Base-by-base conservation (phyloP, 1,139 yeast species). In the Saccharomyces hybrid region DNA sequence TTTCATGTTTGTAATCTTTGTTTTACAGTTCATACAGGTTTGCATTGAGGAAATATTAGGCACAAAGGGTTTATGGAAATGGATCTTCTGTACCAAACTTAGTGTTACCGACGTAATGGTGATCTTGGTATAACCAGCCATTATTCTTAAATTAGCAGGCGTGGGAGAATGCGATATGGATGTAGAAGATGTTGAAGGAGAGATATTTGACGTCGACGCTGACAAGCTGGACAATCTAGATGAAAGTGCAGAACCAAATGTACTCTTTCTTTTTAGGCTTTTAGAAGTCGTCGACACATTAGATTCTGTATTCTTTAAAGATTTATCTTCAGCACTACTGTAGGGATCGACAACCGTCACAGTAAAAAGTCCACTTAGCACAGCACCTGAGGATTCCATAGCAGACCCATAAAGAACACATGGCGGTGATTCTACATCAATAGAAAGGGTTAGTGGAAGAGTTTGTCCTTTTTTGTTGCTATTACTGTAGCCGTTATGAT, bases 341-440 rank as follows among this genome's bases (percentile, higher is more conserved):
- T 58, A 57, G 6, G 68, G 68, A 52, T 63, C 61, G 44, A 58
- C 63, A 1, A 65, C 55, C 25, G 53, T 62, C 48, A 65, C 47
- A 27, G 59, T 62, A n/a, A 85, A 74, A 16, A 88, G 74, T 0
- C 99, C 99, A 25, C 91, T 83, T 31, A 95, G 73, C 41, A 93
- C 77, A 1, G 96, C 87, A 0, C 99, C 99, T 0, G 95, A 78
- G 1, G 95, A 84, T 57, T 88, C 95, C 6, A 73, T 70, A 3
- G 93, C 87, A 2, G 78, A 73, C 0, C 99, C 99, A 66, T 86
- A 91, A 55, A 93, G 72, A 41, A 89, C 82, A 41, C 91, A 76
- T 0, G 99, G 99, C 0, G 99, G 98, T 0, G 95, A 85, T 68
- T 93, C 99, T 30, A 93, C 75, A 48, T 79, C 77, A 50, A 93